Base-by-base conservation (phyloP, 2,329 filamentous ascomycete species). In the Macroventuria anomochaeta region DNA sequence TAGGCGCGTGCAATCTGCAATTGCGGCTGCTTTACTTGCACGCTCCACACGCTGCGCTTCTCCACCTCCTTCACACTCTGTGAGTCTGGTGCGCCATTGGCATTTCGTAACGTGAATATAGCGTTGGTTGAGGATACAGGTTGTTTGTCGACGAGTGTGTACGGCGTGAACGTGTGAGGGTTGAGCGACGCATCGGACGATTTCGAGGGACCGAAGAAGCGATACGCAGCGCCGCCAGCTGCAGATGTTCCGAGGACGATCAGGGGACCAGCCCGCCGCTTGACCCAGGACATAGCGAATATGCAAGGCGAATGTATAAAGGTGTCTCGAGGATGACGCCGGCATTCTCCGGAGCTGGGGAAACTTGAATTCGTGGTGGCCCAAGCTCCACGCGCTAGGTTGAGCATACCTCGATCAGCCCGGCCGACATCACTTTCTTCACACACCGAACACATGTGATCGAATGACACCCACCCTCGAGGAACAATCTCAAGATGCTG, bases 1-100 rank as follows among this genome's bases (percentile, higher is more conserved):
- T 99, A 99, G 53, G 91, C 87, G 57, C 95, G 80, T 36, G 91
- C 90, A 64, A 99, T 96, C 76, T 97, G 93, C 52, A 97, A 77
- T 72, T 96, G 88, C 2, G 95, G 95, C 77, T 97, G 95, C 77
- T 96, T 96, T 69, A 96, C 86, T 78, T 97, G 89, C 28, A 97
- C 88, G 58, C 88, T 92, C 89, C 91, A 96, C 34, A 96, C 81
- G 4, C 89, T 88, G 50, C 84, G 80, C 36, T 75, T 74, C 84
- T 85, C 88, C 13, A 63, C 65, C 26, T 75, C 67, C 29, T 62
- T 65, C 5, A 74, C 60, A 41, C 63, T 67, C 10, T 72, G 64
- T 3, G 64, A 58, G n/a, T 73, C 68, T 2, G 64, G 51, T 2
- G 46, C 55, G n/a, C 62, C 63, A 21, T 67, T 54, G 10, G 53